A percentile compares a stretch with the other conserved stretches of the same genome.
Conservation (phyloP, 805 yeast species). For the Nakazawaea ishiwadae region DNA sequence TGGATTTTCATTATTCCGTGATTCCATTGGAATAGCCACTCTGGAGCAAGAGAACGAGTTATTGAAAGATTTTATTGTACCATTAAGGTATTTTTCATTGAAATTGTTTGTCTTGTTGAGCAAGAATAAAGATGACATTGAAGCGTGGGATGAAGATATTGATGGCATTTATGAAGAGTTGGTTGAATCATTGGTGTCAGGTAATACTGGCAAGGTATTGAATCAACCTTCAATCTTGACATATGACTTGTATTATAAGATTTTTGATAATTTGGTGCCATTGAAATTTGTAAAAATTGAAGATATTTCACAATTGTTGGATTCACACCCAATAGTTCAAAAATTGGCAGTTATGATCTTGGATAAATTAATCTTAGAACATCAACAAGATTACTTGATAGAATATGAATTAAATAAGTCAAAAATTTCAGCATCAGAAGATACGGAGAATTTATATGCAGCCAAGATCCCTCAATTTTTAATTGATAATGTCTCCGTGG, state of each 20-base stretch:
- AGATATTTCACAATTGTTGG: slow-evolving; percentile 29
- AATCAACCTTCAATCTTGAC: slow-evolving; percentile 30
- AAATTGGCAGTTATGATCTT: slow-evolving; percentile 39
- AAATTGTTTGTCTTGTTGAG: slow-evolving; percentile 5
- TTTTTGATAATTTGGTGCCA: slow-evolving; percentile 24
- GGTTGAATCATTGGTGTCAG: slow-evolving; percentile 34
- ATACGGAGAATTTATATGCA: slow-evolving; percentile 16
- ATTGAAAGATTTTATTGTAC: background rate
- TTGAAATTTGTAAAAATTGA: slow-evolving; percentile 26
- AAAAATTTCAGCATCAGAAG: slow-evolving; percentile 20
- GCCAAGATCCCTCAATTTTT: slow-evolving; percentile 38
- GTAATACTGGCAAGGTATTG: slow-evolving; percentile 19
- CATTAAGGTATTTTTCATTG: slow-evolving; percentile 8
- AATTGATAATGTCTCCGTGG: slow-evolving; percentile 27
- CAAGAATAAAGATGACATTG: slow-evolving; percentile 22
- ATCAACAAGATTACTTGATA: slow-evolving; percentile 57
- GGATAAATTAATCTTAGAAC: slow-evolving; percentile 32
- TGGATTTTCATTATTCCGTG: slow-evolving; percentile 24
- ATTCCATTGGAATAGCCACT: slow-evolving; percentile 27
- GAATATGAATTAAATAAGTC: slow-evolving; percentile 53
- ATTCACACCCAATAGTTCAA: slow-evolving; percentile 27
- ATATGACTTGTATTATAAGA: slow-evolving; percentile 31
- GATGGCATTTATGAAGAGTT: slow-evolving; percentile 36
- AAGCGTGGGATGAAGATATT: slow-evolving; percentile 29
- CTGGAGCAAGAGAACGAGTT: background rate